Evolutionary conservation across 768 basidiomycete genomes (phyloP), one percentile per base, ranked within the genome.

Genomic region (Pholiota conissans): DNA sequence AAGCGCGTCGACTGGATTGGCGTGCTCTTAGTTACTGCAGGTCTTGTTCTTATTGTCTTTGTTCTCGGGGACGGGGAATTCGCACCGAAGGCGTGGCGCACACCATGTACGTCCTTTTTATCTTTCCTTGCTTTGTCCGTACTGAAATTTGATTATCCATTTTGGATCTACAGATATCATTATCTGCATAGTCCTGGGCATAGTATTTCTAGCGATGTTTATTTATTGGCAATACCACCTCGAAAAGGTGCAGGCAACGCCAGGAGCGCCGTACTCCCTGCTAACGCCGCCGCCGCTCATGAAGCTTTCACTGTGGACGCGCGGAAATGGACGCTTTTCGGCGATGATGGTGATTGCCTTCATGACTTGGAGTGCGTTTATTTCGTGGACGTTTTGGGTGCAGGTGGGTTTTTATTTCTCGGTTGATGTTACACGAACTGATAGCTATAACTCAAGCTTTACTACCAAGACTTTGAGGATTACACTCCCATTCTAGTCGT

Each of bases 1-100:
- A 68, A 74, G 28, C 76, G 85, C 0, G 78, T 93, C 0, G 93
- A 95, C 60, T 93, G 90, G 90, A 70, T 90, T 16, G 93, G 93
- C 2, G 89, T 87, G 0, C 68, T 79, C n/a, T 68, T 93, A 14
- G 70, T 76, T 13, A 90, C 90, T 0, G 68, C 74, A 0, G 90
- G 89, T 0, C 73, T 93, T 28, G 81, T 88, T 1, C 71, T 93
- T 0, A 76, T 94, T 58, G 78, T 87, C 6, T 93, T 92, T 62
- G 85, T 86, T 0, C 79, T 95, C 3, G 84, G 85, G 45, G 83
- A 89, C 59, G 90, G 84, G 3, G 78, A 81, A 16, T 69, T 77
- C 10, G 88, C 85, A 0, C 76, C 81, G 0, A 42, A 83, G 3
- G 78, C 82, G 18, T 93, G 89, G 89, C 71, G 68, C 14, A 86